Evolutionary conservation across 2,329 filamentous ascomycete species (phyloP).

Genomic region (Graphilbum ipis-grandicollis): DNA sequence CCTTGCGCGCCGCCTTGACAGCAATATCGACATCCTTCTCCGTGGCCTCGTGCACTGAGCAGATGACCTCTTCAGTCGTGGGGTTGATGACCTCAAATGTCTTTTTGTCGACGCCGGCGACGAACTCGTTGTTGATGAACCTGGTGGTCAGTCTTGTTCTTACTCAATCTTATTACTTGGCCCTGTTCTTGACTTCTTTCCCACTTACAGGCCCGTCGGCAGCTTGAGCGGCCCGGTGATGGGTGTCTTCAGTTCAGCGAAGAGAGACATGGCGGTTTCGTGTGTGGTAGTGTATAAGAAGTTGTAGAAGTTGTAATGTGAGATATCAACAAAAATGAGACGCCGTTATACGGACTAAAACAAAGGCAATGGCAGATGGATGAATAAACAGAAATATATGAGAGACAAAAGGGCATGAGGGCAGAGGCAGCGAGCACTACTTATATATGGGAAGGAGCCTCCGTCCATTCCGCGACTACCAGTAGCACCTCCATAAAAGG

Average conservation of each 20-base stretch:
- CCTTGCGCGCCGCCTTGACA: slow-evolving; percentile 70
- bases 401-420: too few relatives aligned
- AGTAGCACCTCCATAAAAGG: too few relatives aligned
- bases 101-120: slow-evolving; percentile 69
- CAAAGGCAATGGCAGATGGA: too few relatives aligned
- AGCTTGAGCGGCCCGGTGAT: slow-evolving; percentile 40
- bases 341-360: too few relatives aligned
- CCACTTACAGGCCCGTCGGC: slow-evolving; percentile 42
- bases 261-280: slow-evolving; percentile 15
- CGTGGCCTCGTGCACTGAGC: slow-evolving; percentile 65
- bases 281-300: not conserved
- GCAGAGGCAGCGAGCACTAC: too few relatives aligned
- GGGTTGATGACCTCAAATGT: slow-evolving; percentile 90
- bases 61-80: slow-evolving; percentile 67
- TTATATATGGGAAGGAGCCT: too few relatives aligned
- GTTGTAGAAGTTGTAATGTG: not conserved
- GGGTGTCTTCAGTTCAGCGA: slow-evolving; percentile 49
- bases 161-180: too few relatives aligned
- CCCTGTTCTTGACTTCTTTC: not conserved
- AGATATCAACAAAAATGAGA: too few relatives aligned
- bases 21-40: slow-evolving; percentile 76
- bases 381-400: too few relatives aligned
- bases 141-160: slow-evolving; percentile 21
- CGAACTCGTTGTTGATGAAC: slow-evolving; percentile 89
- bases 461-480: too few relatives aligned